phyloP scores from a whole-genome alignment of 352 stramenopile species.

The Lagenidium giganteum region DNA sequence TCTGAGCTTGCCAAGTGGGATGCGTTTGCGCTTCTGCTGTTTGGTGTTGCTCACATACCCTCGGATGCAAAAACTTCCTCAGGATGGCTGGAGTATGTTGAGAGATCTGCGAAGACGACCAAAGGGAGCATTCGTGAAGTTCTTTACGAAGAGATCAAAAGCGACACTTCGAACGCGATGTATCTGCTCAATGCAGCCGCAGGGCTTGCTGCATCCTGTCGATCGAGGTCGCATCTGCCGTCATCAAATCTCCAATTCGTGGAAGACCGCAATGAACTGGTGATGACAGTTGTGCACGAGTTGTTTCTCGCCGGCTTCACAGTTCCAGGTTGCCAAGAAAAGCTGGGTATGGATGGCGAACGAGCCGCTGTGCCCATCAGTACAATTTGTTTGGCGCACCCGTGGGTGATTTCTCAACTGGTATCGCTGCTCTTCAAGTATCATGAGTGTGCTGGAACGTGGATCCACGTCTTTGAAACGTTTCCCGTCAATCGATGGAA shows the following conservation, averaged over 20 bases:
- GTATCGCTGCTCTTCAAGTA: conserved; percentile 62
- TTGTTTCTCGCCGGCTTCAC: conserved; percentile 62
- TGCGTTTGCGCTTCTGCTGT: conserved; percentile 49
- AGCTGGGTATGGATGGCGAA: conserved; percentile 43
- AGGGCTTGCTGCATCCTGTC: conserved; percentile 16
- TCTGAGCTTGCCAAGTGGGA: conserved; percentile 67
- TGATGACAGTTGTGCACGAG: conserved; percentile 56
- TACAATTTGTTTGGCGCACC: conserved; percentile 56
- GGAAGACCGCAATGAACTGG: conserved; percentile 34
- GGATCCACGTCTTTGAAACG: conserved; percentile 65
- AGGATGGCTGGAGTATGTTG: conserved; percentile 54
- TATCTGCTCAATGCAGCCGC: conserved; percentile 53
- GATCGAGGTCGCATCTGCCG: conserved; percentile 28
- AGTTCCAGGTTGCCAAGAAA: conserved; percentile 33
- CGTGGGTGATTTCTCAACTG: conserved; percentile 55
- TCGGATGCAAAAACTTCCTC: conserved; percentile 38
- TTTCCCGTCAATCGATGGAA: conserved; percentile 67
- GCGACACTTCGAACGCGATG: conserved; percentile 39
- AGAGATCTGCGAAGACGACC: conserved; percentile 15
- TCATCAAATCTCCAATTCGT: conserved; percentile 8
- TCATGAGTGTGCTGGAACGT: conserved; percentile 52
- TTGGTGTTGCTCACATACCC: conserved; percentile 43
- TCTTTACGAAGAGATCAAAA: conserved; percentile 44
- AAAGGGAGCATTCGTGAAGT: conserved; percentile 26
- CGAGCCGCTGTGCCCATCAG: conserved; percentile 45